Percentiles rank a stretch among this genome's conserved stretches.
Evolutionary conservation across 371 early-diverging fungal species (phyloP).

Genomic region (Apophysomyces ossiformis): DNA sequence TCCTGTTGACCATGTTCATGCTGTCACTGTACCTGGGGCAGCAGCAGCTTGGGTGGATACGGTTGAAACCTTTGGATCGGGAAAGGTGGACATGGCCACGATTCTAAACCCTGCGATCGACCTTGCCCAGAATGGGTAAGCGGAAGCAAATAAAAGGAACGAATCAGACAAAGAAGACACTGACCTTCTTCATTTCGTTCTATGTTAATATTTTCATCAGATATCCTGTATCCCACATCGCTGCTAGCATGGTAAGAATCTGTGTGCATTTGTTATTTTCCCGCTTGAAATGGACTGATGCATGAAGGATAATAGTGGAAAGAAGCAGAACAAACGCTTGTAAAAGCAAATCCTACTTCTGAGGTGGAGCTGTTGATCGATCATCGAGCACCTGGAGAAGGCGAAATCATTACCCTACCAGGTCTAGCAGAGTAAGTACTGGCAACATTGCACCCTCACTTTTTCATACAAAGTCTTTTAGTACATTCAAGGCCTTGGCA

Average conservation of each 20-base stretch:
- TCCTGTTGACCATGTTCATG: slow-evolving; percentile 56
- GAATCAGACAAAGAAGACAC: neutral
- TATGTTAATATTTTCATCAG: slow-evolving; percentile 22
- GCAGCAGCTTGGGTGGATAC: slow-evolving; percentile 81
- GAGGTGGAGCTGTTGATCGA: slow-evolving; percentile 61
- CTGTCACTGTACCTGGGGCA: slow-evolving; percentile 88
- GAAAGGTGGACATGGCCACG: slow-evolving; percentile 60
- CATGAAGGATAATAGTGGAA: slow-evolving; percentile 54
- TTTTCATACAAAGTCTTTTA: slow-evolving; percentile 15
- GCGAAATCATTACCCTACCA: slow-evolving; percentile 68
- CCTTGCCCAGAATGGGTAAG: slow-evolving; percentile 74
- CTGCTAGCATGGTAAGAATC: slow-evolving; percentile 28
- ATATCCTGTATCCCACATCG: slow-evolving; percentile 46
- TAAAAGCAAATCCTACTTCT: slow-evolving; percentile 45
- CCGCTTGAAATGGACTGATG: neutral
- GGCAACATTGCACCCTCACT: neutral
- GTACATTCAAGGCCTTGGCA: slow-evolving; percentile 68
- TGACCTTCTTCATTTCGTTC: slow-evolving; percentile 4
- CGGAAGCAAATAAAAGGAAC: neutral
- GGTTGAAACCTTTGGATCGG: slow-evolving; percentile 73
- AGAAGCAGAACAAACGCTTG: slow-evolving; percentile 46
- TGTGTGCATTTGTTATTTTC: neutral
- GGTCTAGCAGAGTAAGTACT: slow-evolving; percentile 62
- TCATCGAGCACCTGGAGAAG: slow-evolving; percentile 65
- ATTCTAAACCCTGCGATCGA: slow-evolving; percentile 74